Percentiles rank a stretch among this genome's conserved stretches.
Conservation (phyloP, 1,139 yeast genomes). For the Sugiyamaella novakii region DNA sequence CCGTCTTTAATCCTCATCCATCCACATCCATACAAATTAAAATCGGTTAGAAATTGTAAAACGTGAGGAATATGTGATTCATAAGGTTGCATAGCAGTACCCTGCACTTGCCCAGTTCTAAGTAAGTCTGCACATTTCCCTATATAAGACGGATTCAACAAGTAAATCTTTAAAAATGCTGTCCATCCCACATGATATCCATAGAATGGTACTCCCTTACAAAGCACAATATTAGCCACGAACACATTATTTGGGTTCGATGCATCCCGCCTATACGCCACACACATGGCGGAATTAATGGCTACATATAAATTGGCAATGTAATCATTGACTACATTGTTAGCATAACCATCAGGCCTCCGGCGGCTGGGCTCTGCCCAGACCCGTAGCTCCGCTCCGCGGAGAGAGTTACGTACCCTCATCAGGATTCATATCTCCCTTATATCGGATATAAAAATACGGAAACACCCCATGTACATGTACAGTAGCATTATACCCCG, state of each 20-base stretch:
- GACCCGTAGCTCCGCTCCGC: constrained; percentile 7
- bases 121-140: constrained; percentile 63
- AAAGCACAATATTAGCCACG: constrained; percentile 67
- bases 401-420: constrained; percentile 26
- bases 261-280: constrained; percentile 36
- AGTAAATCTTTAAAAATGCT: constrained; percentile 65
- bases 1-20: constrained; percentile 54
- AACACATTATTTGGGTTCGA: constrained; percentile 44
- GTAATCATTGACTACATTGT: constrained; percentile 28
- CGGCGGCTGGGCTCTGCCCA: constrained; percentile 15
- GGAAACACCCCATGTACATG: constrained; percentile 89
- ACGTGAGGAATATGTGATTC: constrained; percentile 82
- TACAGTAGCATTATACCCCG: constrained; percentile 58
- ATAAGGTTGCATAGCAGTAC: constrained; percentile 50
- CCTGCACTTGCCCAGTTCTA: constrained; percentile 51
- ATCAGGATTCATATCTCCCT: constrained; percentile 41
- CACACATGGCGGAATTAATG: constrained; percentile 39
- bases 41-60: constrained; percentile 80
- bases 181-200: constrained; percentile 73
- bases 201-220: constrained; percentile 80
- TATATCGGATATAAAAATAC: constrained; percentile 67
- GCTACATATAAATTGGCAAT: constrained; percentile 30
- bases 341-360: background rate
- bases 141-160: constrained; percentile 64
- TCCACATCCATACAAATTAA: constrained; percentile 80